These are phyloP conservation scores for Nemania serpens DNA, from an alignment of 2,329 filamentous ascomycete species.

Conservation along the genomic window DNA sequence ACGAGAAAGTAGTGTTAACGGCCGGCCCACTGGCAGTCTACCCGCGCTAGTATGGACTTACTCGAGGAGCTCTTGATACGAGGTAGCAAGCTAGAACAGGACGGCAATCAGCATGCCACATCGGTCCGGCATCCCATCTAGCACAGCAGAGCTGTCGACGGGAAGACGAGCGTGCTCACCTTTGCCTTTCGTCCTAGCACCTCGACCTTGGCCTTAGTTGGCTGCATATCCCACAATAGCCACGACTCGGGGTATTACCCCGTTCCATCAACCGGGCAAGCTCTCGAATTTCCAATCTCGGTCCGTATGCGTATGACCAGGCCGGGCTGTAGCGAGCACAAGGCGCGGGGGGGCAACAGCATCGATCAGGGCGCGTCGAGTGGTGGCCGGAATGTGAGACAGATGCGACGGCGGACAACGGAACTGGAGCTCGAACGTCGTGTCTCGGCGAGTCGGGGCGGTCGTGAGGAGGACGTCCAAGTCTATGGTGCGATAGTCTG, in stretches of 20 bases:
- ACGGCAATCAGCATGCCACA: slow-evolving; percentile 18
- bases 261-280: slow-evolving; percentile 27
- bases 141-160: not conserved
- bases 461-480: too few relatives aligned
- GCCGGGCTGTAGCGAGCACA: not conserved
- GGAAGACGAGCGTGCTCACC: slow-evolving; percentile 29
- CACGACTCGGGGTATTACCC: slow-evolving; percentile 29
- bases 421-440: not conserved
- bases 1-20: slow-evolving; percentile 17
- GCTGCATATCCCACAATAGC: slow-evolving; percentile 42
- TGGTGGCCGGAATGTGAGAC: not conserved
- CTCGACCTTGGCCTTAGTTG: slow-evolving; percentile 53
- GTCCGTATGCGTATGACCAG: not conserved
- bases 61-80: slow-evolving; percentile 95
- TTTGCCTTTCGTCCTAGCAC: slow-evolving; percentile 47
- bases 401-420: slow-evolving; percentile 5
- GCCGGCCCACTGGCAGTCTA: slow-evolving; percentile 11
- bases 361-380: slow-evolving; percentile 12
- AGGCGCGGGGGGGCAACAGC: not conserved
- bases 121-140: not conserved
- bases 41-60: slow-evolving; percentile 53
- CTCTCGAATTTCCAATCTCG: not conserved
- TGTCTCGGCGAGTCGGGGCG: too few relatives aligned
- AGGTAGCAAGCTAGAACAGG: slow-evolving; percentile 79
- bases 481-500: not conserved